Evolutionary conservation across 2,329 filamentous ascomycete species (phyloP).

Genomic region (Exophiala alcalophila): DNA sequence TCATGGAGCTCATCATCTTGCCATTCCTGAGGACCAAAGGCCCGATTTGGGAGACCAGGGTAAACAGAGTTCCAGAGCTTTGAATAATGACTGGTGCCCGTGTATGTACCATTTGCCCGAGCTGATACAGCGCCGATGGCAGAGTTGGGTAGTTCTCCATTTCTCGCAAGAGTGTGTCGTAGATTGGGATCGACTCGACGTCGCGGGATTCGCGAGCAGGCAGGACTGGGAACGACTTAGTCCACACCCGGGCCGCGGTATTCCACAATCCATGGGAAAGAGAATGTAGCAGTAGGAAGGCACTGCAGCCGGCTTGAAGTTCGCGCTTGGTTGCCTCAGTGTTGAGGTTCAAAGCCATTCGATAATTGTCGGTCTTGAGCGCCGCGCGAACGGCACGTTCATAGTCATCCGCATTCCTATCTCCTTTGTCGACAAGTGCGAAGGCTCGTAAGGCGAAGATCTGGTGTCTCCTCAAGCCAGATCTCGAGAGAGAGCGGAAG

Average conservation of each 20-base stretch:
- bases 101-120: slow-evolving; percentile 9
- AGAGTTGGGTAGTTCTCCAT: slow-evolving; percentile 15
- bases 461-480: slow-evolving; percentile 2
- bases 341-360: slow-evolving; percentile 41
- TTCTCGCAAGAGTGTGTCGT: slow-evolving; percentile 7
- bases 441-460: slow-evolving; percentile 40
- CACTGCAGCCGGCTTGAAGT: slow-evolving; percentile 33
- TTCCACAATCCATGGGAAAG: slow-evolving; percentile 37
- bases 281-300: slow-evolving; percentile 35
- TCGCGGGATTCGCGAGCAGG: too few species aligned
- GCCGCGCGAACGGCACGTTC: slow-evolving; percentile 34
- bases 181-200: too few species aligned
- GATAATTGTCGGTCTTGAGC: slow-evolving; percentile 18
- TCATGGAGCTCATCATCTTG: slow-evolving; percentile 22
- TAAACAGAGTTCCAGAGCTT: slow-evolving; percentile 11
- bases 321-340: slow-evolving; percentile 37
- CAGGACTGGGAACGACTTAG: slow-evolving; percentile 26
- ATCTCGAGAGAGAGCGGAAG: slow-evolving; percentile 14
- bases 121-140: slow-evolving; percentile 14
- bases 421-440: slow-evolving; percentile 36
- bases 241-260: slow-evolving; percentile 35
- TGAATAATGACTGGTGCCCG: slow-evolving; percentile 11
- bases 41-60: slow-evolving; percentile 11
- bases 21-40: slow-evolving; percentile 19
- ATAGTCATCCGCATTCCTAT: slow-evolving; percentile 46